Base-by-base conservation (phyloP, 2,329 filamentous ascomycete species). In the Fusarium nelsonii region DNA sequence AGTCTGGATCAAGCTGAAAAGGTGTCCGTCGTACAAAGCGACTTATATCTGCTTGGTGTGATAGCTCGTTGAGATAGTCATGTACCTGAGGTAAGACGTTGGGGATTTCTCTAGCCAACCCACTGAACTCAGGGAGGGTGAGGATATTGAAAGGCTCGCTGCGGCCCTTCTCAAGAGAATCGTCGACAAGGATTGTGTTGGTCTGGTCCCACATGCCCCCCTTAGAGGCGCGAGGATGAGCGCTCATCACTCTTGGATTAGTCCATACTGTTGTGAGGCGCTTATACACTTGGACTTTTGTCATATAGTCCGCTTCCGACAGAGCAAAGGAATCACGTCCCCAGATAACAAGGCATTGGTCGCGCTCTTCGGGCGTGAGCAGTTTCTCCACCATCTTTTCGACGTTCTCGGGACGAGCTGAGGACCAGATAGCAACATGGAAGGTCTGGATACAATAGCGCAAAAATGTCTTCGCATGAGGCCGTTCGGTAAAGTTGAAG, bases 101-200 rank as follows among this genome's bases (percentile, higher is more conserved):
- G 3, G 75, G 75, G 1, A 68, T 44, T 73, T 87, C 85, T 8
- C 74, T 63, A 3, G 62, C 43, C 36, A 83, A 62, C 14, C 85
- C 87, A 4, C 78, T 77, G 75, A 96, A 97, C 78, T 97, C 93
- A 1, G 94, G 92, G 23, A 98, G 85, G 69, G 90, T 83, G 11
- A 98, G 80, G 23, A 96, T 84, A 73, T 98, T 98, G 80, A 88
- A 87, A 1, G 96, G 96, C 78, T 99, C 93, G 57, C 87, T 90
- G 28, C 88, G 84, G 1, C 91, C 94, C 82, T 98, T 99, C 74
- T 94, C 85, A 2, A 80, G 73, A 32, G 90, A 92, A 80, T 98
- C 96, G 72, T 99, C 96, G 39, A 98, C 89, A 28, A 99, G 84
- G 8, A 98, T 85, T 0, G 96, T 98, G 78, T 98, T 97, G 51